Percentiles rank a stretch among this genome's conserved stretches.
These are phyloP conservation scores for Fusarium buxicola DNA, from an alignment of 2,329 filamentous ascomycete genomes.

Conservation along the genomic window DNA sequence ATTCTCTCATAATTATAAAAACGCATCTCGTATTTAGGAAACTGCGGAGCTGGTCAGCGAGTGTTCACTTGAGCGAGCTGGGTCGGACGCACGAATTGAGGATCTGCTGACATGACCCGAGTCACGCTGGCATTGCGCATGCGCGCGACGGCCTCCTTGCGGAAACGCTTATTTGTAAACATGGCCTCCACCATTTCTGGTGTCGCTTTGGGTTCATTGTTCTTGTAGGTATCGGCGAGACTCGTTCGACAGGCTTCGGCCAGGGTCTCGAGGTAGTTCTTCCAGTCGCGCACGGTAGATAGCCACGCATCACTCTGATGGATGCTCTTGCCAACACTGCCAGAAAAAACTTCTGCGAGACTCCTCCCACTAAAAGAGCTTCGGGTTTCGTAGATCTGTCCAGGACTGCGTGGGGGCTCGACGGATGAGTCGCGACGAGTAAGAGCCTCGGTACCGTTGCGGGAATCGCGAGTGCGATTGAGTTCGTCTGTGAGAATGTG, in stretches of 20 bases:
- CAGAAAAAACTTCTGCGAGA: slow-evolving; percentile 49
- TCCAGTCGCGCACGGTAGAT: slow-evolving; percentile 58
- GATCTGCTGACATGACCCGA: slow-evolving; percentile 57
- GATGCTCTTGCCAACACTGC: slow-evolving; percentile 38
- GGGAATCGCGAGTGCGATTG: slow-evolving; percentile 41
- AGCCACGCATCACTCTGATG: slow-evolving; percentile 51
- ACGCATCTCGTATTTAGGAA: slow-evolving; percentile 60
- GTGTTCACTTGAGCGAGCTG: neutral
- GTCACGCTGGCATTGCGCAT: slow-evolving; percentile 61
- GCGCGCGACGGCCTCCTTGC: slow-evolving; percentile 56
- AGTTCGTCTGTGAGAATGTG: slow-evolving; percentile 56
- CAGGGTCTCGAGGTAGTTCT: slow-evolving; percentile 55
- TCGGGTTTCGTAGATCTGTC: slow-evolving; percentile 49
- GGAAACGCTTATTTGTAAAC: slow-evolving; percentile 56
- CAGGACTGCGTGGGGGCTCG: slow-evolving; percentile 49
- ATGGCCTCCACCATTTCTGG: slow-evolving; percentile 57
- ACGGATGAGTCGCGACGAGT: slow-evolving; percentile 46
- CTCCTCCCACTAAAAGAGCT: slow-evolving; percentile 55
- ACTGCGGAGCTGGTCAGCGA: slow-evolving; percentile 43
- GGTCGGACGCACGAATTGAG: slow-evolving; percentile 53
- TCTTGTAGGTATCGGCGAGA: slow-evolving; percentile 59
- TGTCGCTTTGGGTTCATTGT: slow-evolving; percentile 58
- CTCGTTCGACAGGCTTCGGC: slow-evolving; percentile 55
- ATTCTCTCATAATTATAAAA: slow-evolving; percentile 61
- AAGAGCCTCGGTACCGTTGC: slow-evolving; percentile 40